These are phyloP conservation scores for Solanum arcanum DNA, from an alignment of 257 asterid genomes.

Conservation along the genomic window DNA sequence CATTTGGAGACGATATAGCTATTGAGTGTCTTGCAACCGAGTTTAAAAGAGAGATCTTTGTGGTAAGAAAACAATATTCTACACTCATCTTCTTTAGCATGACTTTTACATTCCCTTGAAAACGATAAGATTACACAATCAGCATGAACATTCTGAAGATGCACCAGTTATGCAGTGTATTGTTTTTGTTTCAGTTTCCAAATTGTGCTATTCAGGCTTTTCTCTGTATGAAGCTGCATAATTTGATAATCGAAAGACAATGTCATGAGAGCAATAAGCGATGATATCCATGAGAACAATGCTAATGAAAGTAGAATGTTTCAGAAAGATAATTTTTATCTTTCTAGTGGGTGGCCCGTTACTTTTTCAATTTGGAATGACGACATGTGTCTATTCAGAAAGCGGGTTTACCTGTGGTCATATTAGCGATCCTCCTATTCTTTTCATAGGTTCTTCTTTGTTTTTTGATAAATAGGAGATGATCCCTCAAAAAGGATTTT, in stretches of 20 bases:
- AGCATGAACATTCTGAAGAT: not conserved
- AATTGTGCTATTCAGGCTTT: not conserved
- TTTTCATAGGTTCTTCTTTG: not conserved
- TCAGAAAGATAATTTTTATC: not conserved
- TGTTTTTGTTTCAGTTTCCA: not conserved
- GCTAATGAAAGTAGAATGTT: not conserved
- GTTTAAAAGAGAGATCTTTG: slow-evolving; percentile 85
- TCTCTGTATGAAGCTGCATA: not conserved
- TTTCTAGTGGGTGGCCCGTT: not conserved
- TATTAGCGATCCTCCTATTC: not conserved
- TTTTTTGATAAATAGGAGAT: not conserved
- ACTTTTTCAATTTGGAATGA: not conserved
- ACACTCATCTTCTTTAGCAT: not conserved
- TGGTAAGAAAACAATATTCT: slow-evolving; percentile 37
- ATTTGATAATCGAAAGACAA: not conserved
- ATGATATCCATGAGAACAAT: not conserved
- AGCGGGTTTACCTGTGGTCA: not conserved
- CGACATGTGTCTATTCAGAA: not conserved
- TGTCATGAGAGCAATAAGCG: not conserved
- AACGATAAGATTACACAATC: not conserved
- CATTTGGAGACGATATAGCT: slow-evolving; percentile 95
- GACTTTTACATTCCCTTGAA: not conserved
- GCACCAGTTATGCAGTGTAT: not conserved
- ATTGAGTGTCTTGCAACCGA: slow-evolving; percentile 94
- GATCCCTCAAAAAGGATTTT: not conserved